Evolutionary conservation across 148 eudicot genomes (phyloP), one percentile per base, ranked within the genome.

Genomic region (Rhododendron williamsianum): DNA sequence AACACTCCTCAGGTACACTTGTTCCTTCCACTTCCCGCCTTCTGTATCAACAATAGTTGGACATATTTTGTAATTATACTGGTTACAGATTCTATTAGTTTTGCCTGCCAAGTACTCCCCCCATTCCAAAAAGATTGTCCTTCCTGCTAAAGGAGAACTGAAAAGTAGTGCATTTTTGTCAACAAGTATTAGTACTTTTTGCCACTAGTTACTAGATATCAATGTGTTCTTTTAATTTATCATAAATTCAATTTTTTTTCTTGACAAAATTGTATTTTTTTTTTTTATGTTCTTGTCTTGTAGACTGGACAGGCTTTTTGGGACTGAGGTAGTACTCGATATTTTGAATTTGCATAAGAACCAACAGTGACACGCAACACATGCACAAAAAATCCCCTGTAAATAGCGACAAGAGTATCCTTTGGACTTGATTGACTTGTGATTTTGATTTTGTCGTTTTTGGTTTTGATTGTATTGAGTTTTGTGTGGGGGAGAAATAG

Each of bases 1-100:
- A 94, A 92, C 56, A 97, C 99, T 51, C 98, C 98, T 80, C 98
- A 97, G 96, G 99, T 95, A 77, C 46, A 18, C 16, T 3, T 82
- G 12, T 21, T 33, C 13, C 19, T 49, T 49, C 25, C 46, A 3
- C 13, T 67, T 9, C 15, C 83, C 30, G 12, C 45, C 49, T 25
- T 78, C 11, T 45, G 43, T 49, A 41, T 74, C 77, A 45, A 8
- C 9, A 36, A 9, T 36, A 49, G 48, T 33, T 33, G 6, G 35
- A 35, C 43, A 33, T 30, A 11, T 43, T 23, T 21, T 41, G 45
- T 38, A 5, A 76, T 21, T 4, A 30, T 51, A 8, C 30, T 25
- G 82, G 19, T 6, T 49, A 58, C 10, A 43, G 23, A 11, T 54
- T 81, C 19, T 30, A 52, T 52, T 51, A 80, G 2, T 21, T 41